Conservation (phyloP, 2,329 filamentous ascomycete species). For the Alternaria sp. region DNA sequence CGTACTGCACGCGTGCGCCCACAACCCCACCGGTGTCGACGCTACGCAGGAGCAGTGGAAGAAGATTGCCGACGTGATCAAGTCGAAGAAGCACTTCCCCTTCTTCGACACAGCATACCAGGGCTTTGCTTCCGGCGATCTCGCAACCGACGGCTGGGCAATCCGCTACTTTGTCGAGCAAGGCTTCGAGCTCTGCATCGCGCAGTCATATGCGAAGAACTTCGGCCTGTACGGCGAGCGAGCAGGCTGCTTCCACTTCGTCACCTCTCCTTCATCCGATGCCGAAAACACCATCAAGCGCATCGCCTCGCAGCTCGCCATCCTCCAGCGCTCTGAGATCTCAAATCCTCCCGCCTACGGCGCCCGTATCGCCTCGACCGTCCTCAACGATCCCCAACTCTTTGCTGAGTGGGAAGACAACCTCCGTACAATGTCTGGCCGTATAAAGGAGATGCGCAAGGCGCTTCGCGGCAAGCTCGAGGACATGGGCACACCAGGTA, state of each 20-base stretch:
- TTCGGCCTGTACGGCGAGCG: slow-evolving; percentile 93
- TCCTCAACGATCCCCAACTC: slow-evolving; percentile 82
- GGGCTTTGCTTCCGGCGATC: slow-evolving; percentile 92
- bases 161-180: slow-evolving; percentile 93
- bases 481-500: slow-evolving; percentile 82
- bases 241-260: slow-evolving; percentile 94
- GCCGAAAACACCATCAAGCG: slow-evolving; percentile 67
- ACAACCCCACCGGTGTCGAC: slow-evolving; percentile 98
- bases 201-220: slow-evolving; percentile 64
- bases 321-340: slow-evolving; percentile 96
- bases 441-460: slow-evolving; percentile 91
- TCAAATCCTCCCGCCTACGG: slow-evolving; percentile 96
- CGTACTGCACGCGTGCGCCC: slow-evolving; percentile 92
- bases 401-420: slow-evolving; percentile 95
- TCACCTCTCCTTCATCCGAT: slow-evolving; percentile 75
- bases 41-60: slow-evolving; percentile 94
- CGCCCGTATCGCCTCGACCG: slow-evolving; percentile 82
- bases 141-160: slow-evolving; percentile 86
- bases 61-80: slow-evolving; percentile 80
- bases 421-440: slow-evolving; percentile 89
- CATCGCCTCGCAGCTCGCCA: slow-evolving; percentile 86
- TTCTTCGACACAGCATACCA: slow-evolving; percentile 99
- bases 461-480: slow-evolving; percentile 82
- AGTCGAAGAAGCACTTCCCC: slow-evolving; percentile 84
- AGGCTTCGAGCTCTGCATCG: slow-evolving; percentile 73